Evolutionary conservation across 805 yeast species (phyloP).

Genomic region (Hagleromyces aurorensis): DNA sequence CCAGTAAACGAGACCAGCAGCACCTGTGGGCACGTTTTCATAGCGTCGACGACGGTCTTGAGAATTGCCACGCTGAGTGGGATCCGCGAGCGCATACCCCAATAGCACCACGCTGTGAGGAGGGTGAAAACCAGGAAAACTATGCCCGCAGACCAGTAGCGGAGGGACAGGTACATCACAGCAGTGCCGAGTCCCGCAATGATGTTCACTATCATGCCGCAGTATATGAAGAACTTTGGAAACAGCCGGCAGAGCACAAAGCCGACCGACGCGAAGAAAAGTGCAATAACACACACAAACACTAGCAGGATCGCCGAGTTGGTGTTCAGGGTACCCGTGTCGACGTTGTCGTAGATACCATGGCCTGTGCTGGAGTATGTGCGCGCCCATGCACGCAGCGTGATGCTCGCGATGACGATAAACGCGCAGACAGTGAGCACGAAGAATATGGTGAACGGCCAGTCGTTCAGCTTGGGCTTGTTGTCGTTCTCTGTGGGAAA

Average conservation of each 20-base stretch:
- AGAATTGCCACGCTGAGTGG: slow-evolving; percentile 68
- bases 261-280: slow-evolving; percentile 50
- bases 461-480: slow-evolving; percentile 61
- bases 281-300: slow-evolving; percentile 52
- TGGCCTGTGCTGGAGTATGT: slow-evolving; percentile 51
- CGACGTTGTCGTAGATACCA: slow-evolving; percentile 47
- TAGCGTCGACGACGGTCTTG: slow-evolving; percentile 67
- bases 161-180: slow-evolving; percentile 58
- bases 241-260: slow-evolving; percentile 53
- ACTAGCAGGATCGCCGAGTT: slow-evolving; percentile 66
- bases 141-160: slow-evolving; percentile 74
- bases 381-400: slow-evolving; percentile 53
- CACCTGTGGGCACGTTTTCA: slow-evolving; percentile 64
- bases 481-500: slow-evolving; percentile 45
- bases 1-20: slow-evolving; percentile 55
- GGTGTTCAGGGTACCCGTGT: slow-evolving; percentile 61
- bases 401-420: slow-evolving; percentile 58
- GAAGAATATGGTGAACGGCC: slow-evolving; percentile 56
- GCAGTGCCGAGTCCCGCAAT: slow-evolving; percentile 67
- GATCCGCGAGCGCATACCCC: slow-evolving; percentile 62
- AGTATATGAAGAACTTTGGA: slow-evolving; percentile 59
- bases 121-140: slow-evolving; percentile 61
- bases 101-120: slow-evolving; percentile 61
- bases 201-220: slow-evolving; percentile 62
- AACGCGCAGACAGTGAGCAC: slow-evolving; percentile 52